These are phyloP conservation scores for Arctium minus DNA, from an alignment of 129 eudicot species.

Conservation along the genomic window DNA sequence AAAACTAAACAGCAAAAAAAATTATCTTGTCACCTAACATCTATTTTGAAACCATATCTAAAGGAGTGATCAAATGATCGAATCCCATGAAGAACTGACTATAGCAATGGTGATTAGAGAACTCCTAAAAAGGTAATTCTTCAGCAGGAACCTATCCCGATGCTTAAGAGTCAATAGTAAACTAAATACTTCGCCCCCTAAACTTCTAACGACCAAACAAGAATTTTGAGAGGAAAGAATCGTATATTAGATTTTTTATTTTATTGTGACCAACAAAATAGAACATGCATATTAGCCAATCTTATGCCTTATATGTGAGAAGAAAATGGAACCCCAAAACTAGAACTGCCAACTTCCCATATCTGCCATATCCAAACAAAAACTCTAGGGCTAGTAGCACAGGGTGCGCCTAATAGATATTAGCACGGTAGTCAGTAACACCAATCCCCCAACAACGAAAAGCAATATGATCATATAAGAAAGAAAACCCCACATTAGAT, in stretches of 20 bases:
- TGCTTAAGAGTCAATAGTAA: slow-evolving; percentile 6
- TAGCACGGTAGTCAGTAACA: not conserved
- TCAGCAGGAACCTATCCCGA: not conserved
- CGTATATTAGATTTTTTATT: not conserved
- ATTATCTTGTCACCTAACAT: not conserved
- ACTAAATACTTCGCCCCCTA: not conserved
- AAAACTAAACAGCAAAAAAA: not conserved
- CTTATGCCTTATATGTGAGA: not conserved
- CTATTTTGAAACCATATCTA: not conserved
- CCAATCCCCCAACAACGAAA: not conserved
- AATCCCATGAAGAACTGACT: not conserved
- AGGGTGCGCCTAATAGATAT: not conserved
- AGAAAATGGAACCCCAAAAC: not conserved
- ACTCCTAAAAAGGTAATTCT: not conserved
- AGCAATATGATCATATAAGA: not conserved
- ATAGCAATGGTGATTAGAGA: not conserved
- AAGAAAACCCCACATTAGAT: slow-evolving; percentile 2
- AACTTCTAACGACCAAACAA: not conserved
- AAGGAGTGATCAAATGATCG: not conserved
- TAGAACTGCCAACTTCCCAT: not conserved
- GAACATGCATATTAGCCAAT: not conserved
- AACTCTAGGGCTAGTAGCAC: not conserved
- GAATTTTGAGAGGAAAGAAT: not conserved
- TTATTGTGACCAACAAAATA: not conserved
- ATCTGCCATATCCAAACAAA: not conserved